Base-by-base conservation (phyloP, 257 asterid species). In the Osmanthus fragrans region DNA sequence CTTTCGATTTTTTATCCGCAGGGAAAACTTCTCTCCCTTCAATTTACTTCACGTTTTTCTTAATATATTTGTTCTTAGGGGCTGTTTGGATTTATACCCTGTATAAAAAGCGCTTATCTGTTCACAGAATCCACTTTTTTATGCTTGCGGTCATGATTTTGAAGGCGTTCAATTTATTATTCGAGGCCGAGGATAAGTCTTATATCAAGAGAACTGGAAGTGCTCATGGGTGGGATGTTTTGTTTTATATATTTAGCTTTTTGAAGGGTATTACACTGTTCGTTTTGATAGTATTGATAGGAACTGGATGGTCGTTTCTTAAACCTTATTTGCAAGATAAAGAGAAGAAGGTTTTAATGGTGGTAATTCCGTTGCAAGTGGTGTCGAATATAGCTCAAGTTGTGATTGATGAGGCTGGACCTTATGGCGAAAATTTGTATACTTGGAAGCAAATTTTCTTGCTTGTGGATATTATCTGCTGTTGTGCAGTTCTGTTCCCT, bases 221-320 rank as follows among this genome's bases (percentile, higher is more conserved):
- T 1, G 96, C 94, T 0, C 97, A 90, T 65, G 97, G 97, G 13
- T 92, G 97, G 97, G 97, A 92, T 87, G 92, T 92, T 15, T 37
- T 89, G 86, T 90, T 92, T 49, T 92, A 90, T 75, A 88, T 90
- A 47, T 90, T 92, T 54, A 92, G 96, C 74, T 90, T 92, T 80
- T 51, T 90, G 83, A 92, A 92, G 79, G 97, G 96, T 18, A 88
- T 92, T 6, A 84, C 88, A 77, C 21, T 90, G 83, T 92, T 92
- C 79, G 85, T 93, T 32, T 75, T 90, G 87, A 90, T 92, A 27
- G 97, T 92, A 36, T 72, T 93, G 89, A 90, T 93, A 34, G 98
- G 97, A 34, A 91, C 98, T 3, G 98, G 98, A 0, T 91, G 98
- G 98, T 93, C 98, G 18, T 89, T 93, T 76, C 71, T 93, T 82